phyloP scores from a whole-genome alignment of 768 basidiomycete species.

The Suillus alpinus region DNA sequence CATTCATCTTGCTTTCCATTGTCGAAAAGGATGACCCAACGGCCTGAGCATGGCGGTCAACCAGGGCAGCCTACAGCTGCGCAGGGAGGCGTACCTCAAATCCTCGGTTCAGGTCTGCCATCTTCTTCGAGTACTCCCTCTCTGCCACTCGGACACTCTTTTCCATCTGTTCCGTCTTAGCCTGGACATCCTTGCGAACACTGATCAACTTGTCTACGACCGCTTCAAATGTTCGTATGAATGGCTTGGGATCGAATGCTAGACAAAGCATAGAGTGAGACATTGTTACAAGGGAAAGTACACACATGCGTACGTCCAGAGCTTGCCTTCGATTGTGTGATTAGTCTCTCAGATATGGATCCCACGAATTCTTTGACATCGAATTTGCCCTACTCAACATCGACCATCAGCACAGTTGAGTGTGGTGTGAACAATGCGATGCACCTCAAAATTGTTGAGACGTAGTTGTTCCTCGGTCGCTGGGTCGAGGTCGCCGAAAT shows the following conservation, averaged over 20 bases:
- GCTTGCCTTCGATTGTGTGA: conserved; percentile 77
- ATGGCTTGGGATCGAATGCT: conserved; percentile 96
- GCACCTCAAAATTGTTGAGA: conserved; percentile 55
- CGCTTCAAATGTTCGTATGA: conserved; percentile 88
- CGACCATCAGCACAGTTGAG: conserved; percentile 9
- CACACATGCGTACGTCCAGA: conserved; percentile 67
- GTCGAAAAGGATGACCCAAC: conserved; percentile 85
- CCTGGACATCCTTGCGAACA: conserved; percentile 86
- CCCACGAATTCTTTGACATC: conserved; percentile 89
- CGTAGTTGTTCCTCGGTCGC: conserved; percentile 51
- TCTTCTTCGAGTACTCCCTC: conserved; percentile 90
- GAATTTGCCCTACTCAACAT: conserved; percentile 68
- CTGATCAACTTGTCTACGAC: conserved; percentile 87
- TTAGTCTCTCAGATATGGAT: conserved; percentile 82
- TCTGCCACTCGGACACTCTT: conserved; percentile 86
- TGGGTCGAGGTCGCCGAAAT: conserved; percentile 44
- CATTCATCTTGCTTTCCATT: conserved; percentile 89
- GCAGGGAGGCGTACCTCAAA: conserved; percentile 70
- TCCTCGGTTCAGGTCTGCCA: conserved; percentile 88
- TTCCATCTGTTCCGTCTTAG: conserved; percentile 89
- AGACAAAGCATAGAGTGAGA: conserved; percentile 8
- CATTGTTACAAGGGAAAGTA: not conserved
- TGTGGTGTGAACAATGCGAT: conserved; percentile 2
- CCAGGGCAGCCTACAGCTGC: not conserved
- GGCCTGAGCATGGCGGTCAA: conserved; percentile 44